Evolutionary conservation across 257 asterid genomes (phyloP).

Genomic region (Avicennia marina): DNA sequence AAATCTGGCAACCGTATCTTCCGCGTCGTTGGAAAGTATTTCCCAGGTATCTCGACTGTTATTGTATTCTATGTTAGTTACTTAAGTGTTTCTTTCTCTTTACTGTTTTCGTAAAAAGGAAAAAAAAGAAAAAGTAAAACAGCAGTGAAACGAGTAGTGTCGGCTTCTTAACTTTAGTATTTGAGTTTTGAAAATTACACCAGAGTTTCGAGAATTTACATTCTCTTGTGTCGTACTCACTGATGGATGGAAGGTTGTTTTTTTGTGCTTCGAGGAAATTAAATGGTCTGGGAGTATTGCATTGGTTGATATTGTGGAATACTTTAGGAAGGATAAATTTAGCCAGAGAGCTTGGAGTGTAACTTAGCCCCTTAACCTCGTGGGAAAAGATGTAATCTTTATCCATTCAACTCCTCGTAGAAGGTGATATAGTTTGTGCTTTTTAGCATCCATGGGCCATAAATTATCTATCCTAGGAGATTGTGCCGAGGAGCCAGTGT

Average conservation of each 20-base stretch:
- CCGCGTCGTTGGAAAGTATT: conserved; percentile 88
- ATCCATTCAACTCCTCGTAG: too few relatives aligned
- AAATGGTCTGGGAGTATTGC: neutral
- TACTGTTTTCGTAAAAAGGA: neutral
- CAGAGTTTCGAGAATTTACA: neutral
- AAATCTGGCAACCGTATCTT: conserved; percentile 68
- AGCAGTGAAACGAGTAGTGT: neutral
- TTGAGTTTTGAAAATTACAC: neutral
- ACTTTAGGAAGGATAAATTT: too few relatives aligned
- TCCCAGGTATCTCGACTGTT: conserved; percentile 54
- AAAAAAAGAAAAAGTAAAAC: too few relatives aligned
- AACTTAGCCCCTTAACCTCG: too few relatives aligned
- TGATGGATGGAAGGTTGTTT: neutral
- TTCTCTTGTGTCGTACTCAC: neutral
- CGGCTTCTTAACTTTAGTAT: neutral
- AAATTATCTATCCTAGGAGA: too few relatives aligned
- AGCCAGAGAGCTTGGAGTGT: too few relatives aligned
- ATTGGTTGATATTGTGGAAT: too few relatives aligned
- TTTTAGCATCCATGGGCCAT: too few relatives aligned
- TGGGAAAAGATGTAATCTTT: too few relatives aligned
- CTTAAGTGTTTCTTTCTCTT: neutral
- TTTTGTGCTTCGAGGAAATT: neutral
- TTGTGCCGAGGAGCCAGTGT: conserved; percentile 4
- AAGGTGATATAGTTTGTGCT: too few relatives aligned
- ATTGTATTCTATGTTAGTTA: neutral